phyloP scores from a whole-genome alignment of 768 basidiomycete species.

The Lentinula raphanica region DNA sequence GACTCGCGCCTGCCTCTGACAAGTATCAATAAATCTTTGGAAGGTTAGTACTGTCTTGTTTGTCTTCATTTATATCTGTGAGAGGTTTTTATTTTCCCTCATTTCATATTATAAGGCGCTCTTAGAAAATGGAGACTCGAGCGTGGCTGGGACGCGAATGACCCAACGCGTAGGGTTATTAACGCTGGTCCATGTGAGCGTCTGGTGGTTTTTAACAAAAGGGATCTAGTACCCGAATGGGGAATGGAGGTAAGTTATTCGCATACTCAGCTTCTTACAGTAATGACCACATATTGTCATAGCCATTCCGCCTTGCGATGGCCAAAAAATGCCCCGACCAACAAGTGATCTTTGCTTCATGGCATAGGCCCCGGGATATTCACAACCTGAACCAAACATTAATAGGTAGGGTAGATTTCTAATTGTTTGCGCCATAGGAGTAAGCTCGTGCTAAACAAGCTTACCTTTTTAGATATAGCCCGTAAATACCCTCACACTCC shows the following conservation, averaged over 20 bases:
- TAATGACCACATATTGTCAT: slow-evolving; percentile 7
- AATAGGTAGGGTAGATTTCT: slow-evolving; percentile 62
- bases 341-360: slow-evolving; percentile 64
- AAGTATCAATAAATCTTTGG: slow-evolving; percentile 86
- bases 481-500: slow-evolving; percentile 62
- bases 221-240: slow-evolving; percentile 85
- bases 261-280: neutral
- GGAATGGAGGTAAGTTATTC: slow-evolving; percentile 65
- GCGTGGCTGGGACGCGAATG: slow-evolving; percentile 50
- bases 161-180: slow-evolving; percentile 33
- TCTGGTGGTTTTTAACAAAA: slow-evolving; percentile 88
- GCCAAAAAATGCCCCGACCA: slow-evolving; percentile 65
- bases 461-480: slow-evolving; percentile 19
- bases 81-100: neutral
- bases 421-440: neutral
- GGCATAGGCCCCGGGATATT: slow-evolving; percentile 63
- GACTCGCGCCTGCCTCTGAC: slow-evolving; percentile 92
- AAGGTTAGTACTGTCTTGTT: slow-evolving; percentile 47
- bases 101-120: slow-evolving; percentile 41
- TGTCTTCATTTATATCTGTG: no score
- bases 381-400: slow-evolving; percentile 58
- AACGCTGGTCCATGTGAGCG: slow-evolving; percentile 62
- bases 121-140: slow-evolving; percentile 66
- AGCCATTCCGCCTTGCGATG: slow-evolving; percentile 79
- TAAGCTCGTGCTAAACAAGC: neutral